Conservation (phyloP, 495 filamentous ascomycete species). For the Hypoxylon trugodes region DNA sequence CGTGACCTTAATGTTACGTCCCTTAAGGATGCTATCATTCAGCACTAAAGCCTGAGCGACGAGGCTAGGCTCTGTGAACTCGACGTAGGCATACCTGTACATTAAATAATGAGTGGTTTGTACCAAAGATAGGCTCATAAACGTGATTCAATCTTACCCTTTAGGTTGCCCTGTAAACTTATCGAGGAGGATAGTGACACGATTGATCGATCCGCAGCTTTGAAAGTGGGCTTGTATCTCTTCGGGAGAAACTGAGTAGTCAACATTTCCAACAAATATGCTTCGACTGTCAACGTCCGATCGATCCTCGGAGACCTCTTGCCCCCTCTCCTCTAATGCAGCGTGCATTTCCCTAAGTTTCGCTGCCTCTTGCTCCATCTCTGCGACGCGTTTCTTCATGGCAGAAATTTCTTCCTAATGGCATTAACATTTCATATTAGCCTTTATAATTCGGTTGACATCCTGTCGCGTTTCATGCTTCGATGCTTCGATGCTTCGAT, state of each 20-base stretch:
- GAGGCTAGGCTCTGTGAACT: conserved; percentile 94
- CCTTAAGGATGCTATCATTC: conserved; percentile 96
- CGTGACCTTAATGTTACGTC: conserved; percentile 94
- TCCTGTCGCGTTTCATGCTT: neutral
- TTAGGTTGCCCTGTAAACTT: conserved; percentile 99
- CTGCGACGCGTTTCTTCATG: conserved; percentile 97
- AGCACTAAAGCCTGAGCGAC: conserved; percentile 93
- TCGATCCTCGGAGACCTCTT: conserved; percentile 87
- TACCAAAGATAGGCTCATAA: conserved; percentile 11
- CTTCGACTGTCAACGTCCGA: conserved; percentile 95
- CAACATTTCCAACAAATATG: conserved; percentile 98
- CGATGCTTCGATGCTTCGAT: too few relatives aligned
- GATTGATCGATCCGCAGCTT: conserved; percentile 96
- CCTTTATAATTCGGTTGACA: neutral
- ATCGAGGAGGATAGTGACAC: conserved; percentile 96
- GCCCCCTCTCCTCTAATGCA: conserved; percentile 81
- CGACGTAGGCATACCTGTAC: conserved; percentile 95
- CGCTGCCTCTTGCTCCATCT: conserved; percentile 98
- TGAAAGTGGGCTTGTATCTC: conserved; percentile 99
- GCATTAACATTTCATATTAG: conserved; percentile 37
- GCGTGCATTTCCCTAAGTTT: conserved; percentile 98
- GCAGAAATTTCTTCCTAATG: conserved; percentile 85
- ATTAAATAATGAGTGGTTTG: neutral
- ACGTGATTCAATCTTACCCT: conserved; percentile 68
- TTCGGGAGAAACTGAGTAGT: conserved; percentile 96